Conservation (phyloP, 805 yeast genomes). For the Candida railenensis region DNA sequence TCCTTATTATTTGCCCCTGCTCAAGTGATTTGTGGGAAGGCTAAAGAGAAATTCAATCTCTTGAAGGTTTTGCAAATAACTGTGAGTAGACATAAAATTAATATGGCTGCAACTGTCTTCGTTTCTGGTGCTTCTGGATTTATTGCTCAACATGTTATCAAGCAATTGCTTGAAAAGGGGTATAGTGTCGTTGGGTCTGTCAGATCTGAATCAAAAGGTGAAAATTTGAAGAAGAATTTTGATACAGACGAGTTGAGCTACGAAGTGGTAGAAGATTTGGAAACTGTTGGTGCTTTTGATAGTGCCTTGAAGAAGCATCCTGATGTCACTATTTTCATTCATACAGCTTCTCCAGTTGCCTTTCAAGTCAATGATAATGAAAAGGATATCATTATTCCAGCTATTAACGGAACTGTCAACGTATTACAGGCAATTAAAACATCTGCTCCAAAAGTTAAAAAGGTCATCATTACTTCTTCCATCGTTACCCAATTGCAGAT, state of each 20-base stretch:
- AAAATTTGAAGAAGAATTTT: constrained; percentile 20
- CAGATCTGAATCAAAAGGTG: constrained; percentile 45
- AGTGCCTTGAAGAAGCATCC: constrained; percentile 21
- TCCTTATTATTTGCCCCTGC: too few species aligned
- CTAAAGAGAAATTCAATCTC: too few species aligned
- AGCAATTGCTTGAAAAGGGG: constrained; percentile 33
- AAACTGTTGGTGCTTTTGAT: constrained; percentile 19
- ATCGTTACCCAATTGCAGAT: constrained; percentile 31
- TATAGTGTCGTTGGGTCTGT: constrained; percentile 55
- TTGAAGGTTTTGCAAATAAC: too few species aligned
- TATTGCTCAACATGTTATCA: constrained; percentile 50
- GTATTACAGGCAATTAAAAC: constrained; percentile 44
- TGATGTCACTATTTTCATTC: constrained; percentile 22
- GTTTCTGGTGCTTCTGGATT: constrained; percentile 56
- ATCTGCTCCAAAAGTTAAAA: constrained; percentile 45
- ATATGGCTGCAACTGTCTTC: constrained; percentile 25
- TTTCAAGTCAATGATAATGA: constrained; percentile 43
- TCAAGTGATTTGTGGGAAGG: too few species aligned
- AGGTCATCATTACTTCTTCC: constrained; percentile 55
- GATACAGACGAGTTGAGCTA: constrained; percentile 13
- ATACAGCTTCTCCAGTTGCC: constrained; percentile 36
- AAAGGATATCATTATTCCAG: constrained; percentile 53
- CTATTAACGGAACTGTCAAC: constrained; percentile 53
- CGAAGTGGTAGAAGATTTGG: constrained; percentile 18
- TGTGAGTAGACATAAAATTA: too few species aligned